Base-by-base conservation (phyloP, 2,329 filamentous ascomycete species). In the Sphaceloma murrayae region DNA sequence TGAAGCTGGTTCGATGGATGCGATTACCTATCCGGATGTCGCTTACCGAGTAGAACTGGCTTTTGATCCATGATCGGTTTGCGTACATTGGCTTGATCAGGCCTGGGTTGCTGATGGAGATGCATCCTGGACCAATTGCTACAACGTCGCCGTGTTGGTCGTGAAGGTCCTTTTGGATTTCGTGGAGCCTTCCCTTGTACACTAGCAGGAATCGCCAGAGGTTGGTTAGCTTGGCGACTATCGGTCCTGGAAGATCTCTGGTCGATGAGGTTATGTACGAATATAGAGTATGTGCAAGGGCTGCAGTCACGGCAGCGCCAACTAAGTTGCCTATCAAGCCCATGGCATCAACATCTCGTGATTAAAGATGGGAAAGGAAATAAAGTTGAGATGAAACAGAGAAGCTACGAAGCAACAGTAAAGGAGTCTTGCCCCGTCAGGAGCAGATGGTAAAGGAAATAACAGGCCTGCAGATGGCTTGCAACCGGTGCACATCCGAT, bases 121-220 rank as follows among this genome's bases (percentile, higher is more conserved):
- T 68, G 53, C 87, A 82, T 52, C 83, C 77, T 0, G 84, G 84
- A 53, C 82, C 79, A 53, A 88, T 79, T 16, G 84, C 73, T 18
- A 88, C 76, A 0, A 89, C 62, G 3, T 77, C 75, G 2, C 83
- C 82, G 13, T 80, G 66, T 53, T 75, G 75, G 64, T 77, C 72
- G 63, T 89, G 84, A 1, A 73, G 36, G 13, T 34, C 9, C 11
- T 13, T 24, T 8, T 49, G 33, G 4, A 26, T 47, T 8, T 26
- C 26, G 13, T 47, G 19, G 17, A 24, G 18, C 10, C 50, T 21
- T 27, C 56, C 58, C 13, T 57, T 55, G 27, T 54, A 54, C 7
- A 51, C 43, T 27, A 60, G 49, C 6, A 27, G 6, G 24, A 27
- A 27, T 10, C 58, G 54, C 58, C 57, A 61, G 21, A 56, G 39